Percentiles rank a stretch among this genome's conserved stretches.
phyloP scores from a whole-genome alignment of 2,329 filamentous ascomycete genomes.

The Ophiognomonia clavigignenti-juglandacearum region DNA sequence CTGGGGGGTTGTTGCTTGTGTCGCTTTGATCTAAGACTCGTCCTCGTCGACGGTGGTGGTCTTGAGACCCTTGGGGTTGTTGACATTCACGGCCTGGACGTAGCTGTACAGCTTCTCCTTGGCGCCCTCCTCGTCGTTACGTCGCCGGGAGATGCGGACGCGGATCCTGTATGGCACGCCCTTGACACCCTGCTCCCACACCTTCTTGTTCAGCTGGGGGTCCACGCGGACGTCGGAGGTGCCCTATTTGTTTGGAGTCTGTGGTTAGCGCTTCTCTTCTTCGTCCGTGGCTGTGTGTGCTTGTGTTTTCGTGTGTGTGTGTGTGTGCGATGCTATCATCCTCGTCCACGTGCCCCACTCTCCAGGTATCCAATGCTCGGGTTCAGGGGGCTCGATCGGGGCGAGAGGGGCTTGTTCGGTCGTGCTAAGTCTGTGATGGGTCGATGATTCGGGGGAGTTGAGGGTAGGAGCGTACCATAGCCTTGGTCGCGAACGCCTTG shows the following conservation, averaged over 20 bases:
- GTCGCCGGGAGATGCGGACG: slow-evolving; percentile 97
- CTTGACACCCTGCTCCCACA: slow-evolving; percentile 99
- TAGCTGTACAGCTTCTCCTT: slow-evolving; percentile 99
- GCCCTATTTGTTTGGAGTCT: slow-evolving; percentile 60
- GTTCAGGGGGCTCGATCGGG: no score
- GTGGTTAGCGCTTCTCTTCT: slow-evolving; percentile 2
- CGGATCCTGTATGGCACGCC: slow-evolving; percentile 96
- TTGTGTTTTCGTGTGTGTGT: background rate
- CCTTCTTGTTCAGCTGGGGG: slow-evolving; percentile 99
- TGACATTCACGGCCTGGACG: slow-evolving; percentile 99
- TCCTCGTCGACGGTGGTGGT: slow-evolving; percentile 82
- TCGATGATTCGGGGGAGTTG: slow-evolving; percentile 7
- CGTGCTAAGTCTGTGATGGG: background rate
- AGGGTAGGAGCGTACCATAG: slow-evolving; percentile 72
- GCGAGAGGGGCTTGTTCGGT: background rate
- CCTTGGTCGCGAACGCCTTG: slow-evolving; percentile 83
- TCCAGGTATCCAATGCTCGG: background rate
- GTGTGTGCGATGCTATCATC: background rate
- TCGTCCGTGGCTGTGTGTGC: background rate
- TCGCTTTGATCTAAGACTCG: slow-evolving; percentile 52
- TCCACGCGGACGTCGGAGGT: slow-evolving; percentile 96
- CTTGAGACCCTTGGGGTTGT: slow-evolving; percentile 96
- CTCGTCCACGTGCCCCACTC: background rate
- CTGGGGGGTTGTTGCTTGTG: no score
- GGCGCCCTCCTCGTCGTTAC: slow-evolving; percentile 99